phyloP scores from a whole-genome alignment of 495 filamentous ascomycete genomes.

The Parathielavia hyrcaniae region DNA sequence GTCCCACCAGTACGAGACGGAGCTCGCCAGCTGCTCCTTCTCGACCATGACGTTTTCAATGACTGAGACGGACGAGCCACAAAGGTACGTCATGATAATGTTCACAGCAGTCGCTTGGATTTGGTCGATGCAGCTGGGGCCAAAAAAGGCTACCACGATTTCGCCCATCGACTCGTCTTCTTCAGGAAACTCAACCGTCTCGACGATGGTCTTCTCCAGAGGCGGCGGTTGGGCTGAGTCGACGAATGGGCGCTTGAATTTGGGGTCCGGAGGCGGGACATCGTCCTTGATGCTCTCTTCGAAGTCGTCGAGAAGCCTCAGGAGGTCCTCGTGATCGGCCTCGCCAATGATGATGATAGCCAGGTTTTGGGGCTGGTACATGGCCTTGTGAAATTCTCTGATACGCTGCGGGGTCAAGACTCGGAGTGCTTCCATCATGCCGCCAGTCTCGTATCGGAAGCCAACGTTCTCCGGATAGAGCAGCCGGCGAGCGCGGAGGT shows the following conservation, averaged over 20 bases:
- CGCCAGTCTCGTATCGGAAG: constrained; percentile 94
- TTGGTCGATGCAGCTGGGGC: constrained; percentile 67
- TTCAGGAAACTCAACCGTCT: constrained; percentile 88
- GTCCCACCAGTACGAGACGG: constrained; percentile 68
- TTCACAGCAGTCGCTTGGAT: constrained; percentile 60
- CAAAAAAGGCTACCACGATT: constrained; percentile 74
- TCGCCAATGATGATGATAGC: constrained; percentile 86
- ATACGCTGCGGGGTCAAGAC: constrained; percentile 84
- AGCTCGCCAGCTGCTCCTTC: constrained; percentile 84
- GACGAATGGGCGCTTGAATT: constrained; percentile 83
- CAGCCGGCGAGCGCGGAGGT: constrained; percentile 65
- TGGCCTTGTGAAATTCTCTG: constrained; percentile 83
- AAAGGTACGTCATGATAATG: constrained; percentile 74
- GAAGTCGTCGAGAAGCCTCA: constrained; percentile 76
- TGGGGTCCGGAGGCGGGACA: constrained; percentile 63
- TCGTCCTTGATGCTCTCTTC: constrained; percentile 78
- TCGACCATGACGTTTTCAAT: constrained; percentile 91
- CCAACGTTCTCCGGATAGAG: constrained; percentile 86
- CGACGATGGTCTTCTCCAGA: constrained; percentile 59
- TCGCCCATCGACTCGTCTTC: constrained; percentile 92
- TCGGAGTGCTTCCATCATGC: constrained; percentile 87
- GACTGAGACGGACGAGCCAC: constrained; percentile 85
- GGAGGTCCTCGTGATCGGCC: constrained; percentile 72
- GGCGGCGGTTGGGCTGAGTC: constrained; percentile 73
- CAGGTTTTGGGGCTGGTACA: constrained; percentile 98